Conservation (phyloP, 139 green algal species). For the Chlorokybus atmophyticus region DNA sequence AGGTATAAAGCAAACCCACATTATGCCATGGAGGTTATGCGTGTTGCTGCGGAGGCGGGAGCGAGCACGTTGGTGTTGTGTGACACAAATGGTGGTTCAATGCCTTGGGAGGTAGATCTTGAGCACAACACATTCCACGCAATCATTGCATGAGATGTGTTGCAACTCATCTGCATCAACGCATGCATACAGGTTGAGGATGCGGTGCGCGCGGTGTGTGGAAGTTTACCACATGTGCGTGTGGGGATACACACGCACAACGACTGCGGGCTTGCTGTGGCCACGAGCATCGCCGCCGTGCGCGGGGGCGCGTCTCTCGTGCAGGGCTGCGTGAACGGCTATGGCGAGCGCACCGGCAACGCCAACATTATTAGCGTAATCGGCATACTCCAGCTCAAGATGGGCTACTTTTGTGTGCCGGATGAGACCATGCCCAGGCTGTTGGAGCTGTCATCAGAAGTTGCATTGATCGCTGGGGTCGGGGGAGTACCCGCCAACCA, state of each 20-base stretch:
- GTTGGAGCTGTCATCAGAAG: slow-evolving; percentile 14
- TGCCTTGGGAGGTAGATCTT: slow-evolving; percentile 37
- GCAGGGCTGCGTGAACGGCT: slow-evolving; percentile 36
- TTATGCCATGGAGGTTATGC: slow-evolving; percentile 24
- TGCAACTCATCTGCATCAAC: too few relatives aligned
- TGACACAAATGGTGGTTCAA: slow-evolving; percentile 34
- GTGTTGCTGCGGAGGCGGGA: slow-evolving; percentile 20
- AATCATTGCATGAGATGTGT: too few relatives aligned
- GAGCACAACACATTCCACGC: too few relatives aligned
- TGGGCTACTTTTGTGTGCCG: slow-evolving; percentile 26
- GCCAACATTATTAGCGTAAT: slow-evolving; percentile 29
- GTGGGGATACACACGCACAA: slow-evolving; percentile 37
- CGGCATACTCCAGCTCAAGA: slow-evolving; percentile 27
- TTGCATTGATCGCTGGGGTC: slow-evolving; percentile 28
- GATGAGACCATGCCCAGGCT: slow-evolving; percentile 12
- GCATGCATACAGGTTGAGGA: too few relatives aligned
- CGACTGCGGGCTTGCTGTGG: slow-evolving; percentile 32
- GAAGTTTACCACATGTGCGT: background rate
- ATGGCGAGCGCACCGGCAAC: slow-evolving; percentile 34
- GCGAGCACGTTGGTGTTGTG: slow-evolving; percentile 30
- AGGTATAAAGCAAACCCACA: slow-evolving; percentile 8
- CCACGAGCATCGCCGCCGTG: slow-evolving; percentile 35
- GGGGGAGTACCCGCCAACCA: too few relatives aligned
- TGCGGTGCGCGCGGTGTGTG: background rate
- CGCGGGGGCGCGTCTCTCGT: slow-evolving; percentile 27